These are phyloP conservation scores for Solanum chacoense DNA, from an alignment of 305 asterid species.

Conservation along the genomic window DNA sequence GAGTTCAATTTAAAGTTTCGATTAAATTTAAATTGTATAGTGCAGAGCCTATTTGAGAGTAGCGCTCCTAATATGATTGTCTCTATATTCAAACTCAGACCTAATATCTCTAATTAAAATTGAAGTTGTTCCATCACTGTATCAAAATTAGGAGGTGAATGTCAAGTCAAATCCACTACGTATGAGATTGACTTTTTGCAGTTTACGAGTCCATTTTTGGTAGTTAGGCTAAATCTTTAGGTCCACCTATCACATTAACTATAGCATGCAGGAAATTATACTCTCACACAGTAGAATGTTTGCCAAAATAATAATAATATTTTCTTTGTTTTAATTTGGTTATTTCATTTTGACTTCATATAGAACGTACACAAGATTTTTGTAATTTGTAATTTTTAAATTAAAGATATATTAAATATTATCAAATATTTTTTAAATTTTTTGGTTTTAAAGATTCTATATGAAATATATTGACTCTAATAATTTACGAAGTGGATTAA, in stretches of 20 bases:
- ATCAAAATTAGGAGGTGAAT: background rate
- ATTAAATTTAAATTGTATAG: too few relatives aligned
- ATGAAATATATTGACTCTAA: background rate
- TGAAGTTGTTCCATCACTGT: fast-evolving
- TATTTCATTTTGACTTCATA: background rate
- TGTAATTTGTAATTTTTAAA: background rate
- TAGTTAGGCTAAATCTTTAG: background rate
- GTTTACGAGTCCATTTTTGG: background rate
- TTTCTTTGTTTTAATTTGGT: background rate
- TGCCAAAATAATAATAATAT: background rate
- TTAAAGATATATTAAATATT: background rate
- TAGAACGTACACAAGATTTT: too few relatives aligned
- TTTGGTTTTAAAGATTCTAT: too few relatives aligned
- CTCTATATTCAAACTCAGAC: too few relatives aligned
- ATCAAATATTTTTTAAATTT: too few relatives aligned
- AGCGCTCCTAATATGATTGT: too few relatives aligned
- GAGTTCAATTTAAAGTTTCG: fast-evolving
- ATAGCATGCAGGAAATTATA: background rate
- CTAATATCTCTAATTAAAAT: too few relatives aligned
- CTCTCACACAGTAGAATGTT: background rate
- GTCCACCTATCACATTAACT: background rate
- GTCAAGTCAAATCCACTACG: background rate
- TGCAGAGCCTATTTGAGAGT: background rate
- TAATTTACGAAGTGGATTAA: background rate
- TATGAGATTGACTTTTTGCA: background rate